A percentile compares a stretch with the other conserved stretches of the same genome.
Evolutionary conservation across 202 grass and related monocot genomes (phyloP).

Genomic region (Eragrostis tef): DNA sequence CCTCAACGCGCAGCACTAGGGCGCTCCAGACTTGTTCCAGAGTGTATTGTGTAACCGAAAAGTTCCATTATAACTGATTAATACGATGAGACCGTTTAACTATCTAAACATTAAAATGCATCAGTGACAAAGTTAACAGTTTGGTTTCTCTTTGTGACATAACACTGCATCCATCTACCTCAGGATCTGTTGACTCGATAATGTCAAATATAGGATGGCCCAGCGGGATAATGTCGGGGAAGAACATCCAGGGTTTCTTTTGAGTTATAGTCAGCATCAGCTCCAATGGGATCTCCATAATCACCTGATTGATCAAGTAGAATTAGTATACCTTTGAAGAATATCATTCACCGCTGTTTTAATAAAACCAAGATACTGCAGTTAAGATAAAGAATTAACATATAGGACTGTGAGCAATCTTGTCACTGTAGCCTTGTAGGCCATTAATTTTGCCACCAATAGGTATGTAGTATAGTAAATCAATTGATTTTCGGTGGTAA

Average conservation of each 20-base stretch:
- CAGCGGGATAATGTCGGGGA: slow-evolving; percentile 85
- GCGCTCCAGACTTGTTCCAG: not conserved
- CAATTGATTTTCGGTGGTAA: not conserved
- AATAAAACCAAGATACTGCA: not conserved
- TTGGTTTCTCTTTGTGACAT: slow-evolving; percentile 11
- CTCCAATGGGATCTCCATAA: slow-evolving; percentile 93
- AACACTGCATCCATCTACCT: slow-evolving; percentile 64
- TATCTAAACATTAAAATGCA: slow-evolving; percentile 22
- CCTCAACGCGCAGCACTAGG: slow-evolving; percentile 10
- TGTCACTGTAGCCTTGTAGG: not conserved
- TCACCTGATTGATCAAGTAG: slow-evolving; percentile 59
- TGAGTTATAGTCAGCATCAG: slow-evolving; percentile 93
- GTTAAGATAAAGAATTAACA: not conserved
- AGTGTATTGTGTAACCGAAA: not conserved
- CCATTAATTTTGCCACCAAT: not conserved
- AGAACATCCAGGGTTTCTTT: slow-evolving; percentile 94
- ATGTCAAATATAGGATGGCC: slow-evolving; percentile 93
- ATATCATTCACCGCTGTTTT: not conserved
- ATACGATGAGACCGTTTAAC: not conserved
- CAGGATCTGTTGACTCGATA: slow-evolving; percentile 91
- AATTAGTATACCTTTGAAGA: slow-evolving; percentile 15
- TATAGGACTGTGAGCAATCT: not conserved
- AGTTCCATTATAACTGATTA: not conserved
- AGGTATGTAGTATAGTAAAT: not conserved
- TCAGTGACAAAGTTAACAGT: not conserved